Percentiles rank a stretch among this genome's conserved stretches.
These are phyloP conservation scores for Chlorociboria aeruginascens DNA, from an alignment of 495 filamentous ascomycete genomes.

Conservation along the genomic window DNA sequence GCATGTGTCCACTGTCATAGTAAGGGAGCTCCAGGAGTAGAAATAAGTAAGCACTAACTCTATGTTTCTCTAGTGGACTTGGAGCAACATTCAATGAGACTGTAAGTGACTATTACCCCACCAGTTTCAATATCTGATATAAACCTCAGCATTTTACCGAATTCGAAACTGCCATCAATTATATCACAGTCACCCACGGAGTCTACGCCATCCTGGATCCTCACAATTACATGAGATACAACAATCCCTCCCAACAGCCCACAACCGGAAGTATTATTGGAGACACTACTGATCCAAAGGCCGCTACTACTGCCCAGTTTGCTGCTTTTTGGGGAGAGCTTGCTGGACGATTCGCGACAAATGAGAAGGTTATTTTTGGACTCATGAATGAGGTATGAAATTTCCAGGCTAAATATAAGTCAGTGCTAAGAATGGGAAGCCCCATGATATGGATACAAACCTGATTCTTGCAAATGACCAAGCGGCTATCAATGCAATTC, in stretches of 20 bases:
- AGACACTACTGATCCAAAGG: slow-evolving; percentile 28
- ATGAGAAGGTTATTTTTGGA: slow-evolving; percentile 40
- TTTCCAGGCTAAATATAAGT: neutral
- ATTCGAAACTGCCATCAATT: slow-evolving; percentile 38
- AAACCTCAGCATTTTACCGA: slow-evolving; percentile 26
- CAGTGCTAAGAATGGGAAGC: slow-evolving; percentile 23
- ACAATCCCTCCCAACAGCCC: slow-evolving; percentile 38
- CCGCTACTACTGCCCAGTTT: slow-evolving; percentile 37
- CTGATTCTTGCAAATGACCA: slow-evolving; percentile 37
- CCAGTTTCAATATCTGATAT: neutral
- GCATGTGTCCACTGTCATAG: slow-evolving; percentile 32
- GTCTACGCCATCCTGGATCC: slow-evolving; percentile 38
- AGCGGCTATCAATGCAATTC: slow-evolving; percentile 37
- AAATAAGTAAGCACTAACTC: no score
- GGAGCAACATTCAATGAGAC: slow-evolving; percentile 40
- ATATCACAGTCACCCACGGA: slow-evolving; percentile 37
- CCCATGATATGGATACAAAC: slow-evolving; percentile 36
- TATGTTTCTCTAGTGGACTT: slow-evolving; percentile 24
- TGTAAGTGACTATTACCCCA: slow-evolving; percentile 1
- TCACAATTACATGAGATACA: slow-evolving; percentile 45
- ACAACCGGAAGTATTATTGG: slow-evolving; percentile 37
- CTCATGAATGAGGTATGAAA: slow-evolving; percentile 25
- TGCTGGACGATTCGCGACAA: slow-evolving; percentile 31
- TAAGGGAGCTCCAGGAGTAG: no score
- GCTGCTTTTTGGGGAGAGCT: slow-evolving; percentile 40